These are phyloP conservation scores for Colletotrichum cordylinicola DNA, from an alignment of 2,329 filamentous ascomycete species.

Conservation along the genomic window DNA sequence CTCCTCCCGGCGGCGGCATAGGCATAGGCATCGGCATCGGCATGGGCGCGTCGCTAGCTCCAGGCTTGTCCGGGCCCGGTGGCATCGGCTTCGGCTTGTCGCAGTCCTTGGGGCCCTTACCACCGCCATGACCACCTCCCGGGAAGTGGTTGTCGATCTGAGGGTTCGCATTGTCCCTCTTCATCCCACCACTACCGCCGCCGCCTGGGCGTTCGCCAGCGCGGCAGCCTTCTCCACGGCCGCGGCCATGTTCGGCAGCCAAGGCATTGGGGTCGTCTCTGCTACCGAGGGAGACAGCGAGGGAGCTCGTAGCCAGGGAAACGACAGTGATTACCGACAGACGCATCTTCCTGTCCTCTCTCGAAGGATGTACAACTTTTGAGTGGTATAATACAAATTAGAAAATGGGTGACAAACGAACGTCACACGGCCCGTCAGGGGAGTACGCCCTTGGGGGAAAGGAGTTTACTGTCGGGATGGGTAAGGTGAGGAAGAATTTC, in stretches of 20 bases:
- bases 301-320: conserved; percentile 10
- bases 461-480: background rate
- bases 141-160: background rate
- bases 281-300: conserved; percentile 1
- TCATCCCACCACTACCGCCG: background rate
- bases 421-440: background rate
- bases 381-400: background rate
- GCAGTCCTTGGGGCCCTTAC: background rate
- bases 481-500: background rate
- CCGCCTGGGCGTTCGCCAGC: background rate
- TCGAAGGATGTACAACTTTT: background rate
- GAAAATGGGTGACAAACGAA: background rate
- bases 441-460: background rate
- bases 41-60: background rate
- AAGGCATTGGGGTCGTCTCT: background rate
- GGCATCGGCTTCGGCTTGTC: background rate
- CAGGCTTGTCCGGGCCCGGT: background rate
- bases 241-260: background rate
- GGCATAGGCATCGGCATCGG: background rate
- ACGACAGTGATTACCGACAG: conserved; percentile 10
- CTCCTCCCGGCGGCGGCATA: background rate
- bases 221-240: background rate
- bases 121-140: background rate
- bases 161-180: background rate
- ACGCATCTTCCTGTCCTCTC: conserved; percentile 6